Percentiles rank a stretch among this genome's conserved stretches.
These are phyloP conservation scores for Solanum okadae DNA, from an alignment of 257 asterid species.

Conservation along the genomic window DNA sequence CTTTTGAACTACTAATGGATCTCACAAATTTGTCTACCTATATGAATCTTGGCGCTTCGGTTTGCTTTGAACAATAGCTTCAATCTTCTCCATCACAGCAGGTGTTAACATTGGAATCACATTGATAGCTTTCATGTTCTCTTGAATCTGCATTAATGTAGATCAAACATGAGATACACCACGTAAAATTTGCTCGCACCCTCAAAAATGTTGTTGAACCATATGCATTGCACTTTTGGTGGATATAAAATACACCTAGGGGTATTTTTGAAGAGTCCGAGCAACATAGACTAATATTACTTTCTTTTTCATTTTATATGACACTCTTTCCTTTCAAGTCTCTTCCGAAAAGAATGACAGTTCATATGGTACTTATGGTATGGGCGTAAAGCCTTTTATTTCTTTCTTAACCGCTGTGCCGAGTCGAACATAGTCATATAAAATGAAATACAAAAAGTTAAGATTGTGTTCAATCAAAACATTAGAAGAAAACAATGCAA, in stretches of 20 bases:
- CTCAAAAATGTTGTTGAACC: neutral
- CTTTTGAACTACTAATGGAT: neutral
- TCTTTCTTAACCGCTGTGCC: neutral
- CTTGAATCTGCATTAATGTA: slow-evolving; percentile 50
- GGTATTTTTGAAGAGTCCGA: neutral
- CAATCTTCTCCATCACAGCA: slow-evolving; percentile 68
- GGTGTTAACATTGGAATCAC: slow-evolving; percentile 84
- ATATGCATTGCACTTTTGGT: neutral
- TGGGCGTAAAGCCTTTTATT: neutral
- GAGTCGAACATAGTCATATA: neutral
- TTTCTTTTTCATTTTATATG: neutral
- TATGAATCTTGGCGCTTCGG: slow-evolving; percentile 88
- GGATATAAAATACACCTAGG: no score
- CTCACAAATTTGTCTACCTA: slow-evolving; percentile 26
- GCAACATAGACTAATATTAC: neutral
- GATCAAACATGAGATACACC: neutral
- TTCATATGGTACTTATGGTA: neutral
- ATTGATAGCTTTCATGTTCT: slow-evolving; percentile 89
- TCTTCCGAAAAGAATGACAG: neutral
- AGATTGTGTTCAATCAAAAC: neutral
- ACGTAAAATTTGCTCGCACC: neutral
- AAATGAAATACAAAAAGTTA: neutral
- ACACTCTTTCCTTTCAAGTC: neutral
- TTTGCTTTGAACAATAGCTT: slow-evolving; percentile 70
- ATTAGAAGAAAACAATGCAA: neutral